These are phyloP conservation scores for Paecilomyces niveus DNA, from an alignment of 2,329 filamentous ascomycete genomes.

Conservation along the genomic window DNA sequence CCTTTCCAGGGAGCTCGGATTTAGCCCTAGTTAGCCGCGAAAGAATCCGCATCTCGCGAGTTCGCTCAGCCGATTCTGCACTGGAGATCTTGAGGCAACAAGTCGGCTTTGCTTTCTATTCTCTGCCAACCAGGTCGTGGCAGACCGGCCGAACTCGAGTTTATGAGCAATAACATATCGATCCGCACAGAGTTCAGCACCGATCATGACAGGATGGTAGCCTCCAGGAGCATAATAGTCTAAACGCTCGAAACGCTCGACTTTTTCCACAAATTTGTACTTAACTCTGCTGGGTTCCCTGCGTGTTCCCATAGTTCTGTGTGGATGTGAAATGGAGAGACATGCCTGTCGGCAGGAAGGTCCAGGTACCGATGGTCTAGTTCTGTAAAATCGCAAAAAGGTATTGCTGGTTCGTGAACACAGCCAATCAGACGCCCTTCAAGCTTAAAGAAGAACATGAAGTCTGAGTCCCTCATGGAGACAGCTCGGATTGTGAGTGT, in stretches of 20 bases:
- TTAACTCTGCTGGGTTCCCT: too few species aligned
- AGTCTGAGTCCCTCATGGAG: slow-evolving; percentile 58
- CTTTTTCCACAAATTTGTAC: neutral
- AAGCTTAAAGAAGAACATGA: slow-evolving; percentile 32
- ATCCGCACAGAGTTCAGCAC: slow-evolving; percentile 15
- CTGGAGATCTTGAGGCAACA: slow-evolving; percentile 15
- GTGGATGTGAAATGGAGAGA: too few species aligned
- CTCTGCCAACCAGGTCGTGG: slow-evolving; percentile 11
- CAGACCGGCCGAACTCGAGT: slow-evolving; percentile 12
- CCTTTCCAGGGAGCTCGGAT: slow-evolving; percentile 12
- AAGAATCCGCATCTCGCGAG: slow-evolving; percentile 7
- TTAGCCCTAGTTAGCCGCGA: slow-evolving; percentile 6
- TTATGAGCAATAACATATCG: slow-evolving; percentile 12
- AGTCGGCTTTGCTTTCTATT: slow-evolving; percentile 10
- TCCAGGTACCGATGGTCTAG: too few species aligned
- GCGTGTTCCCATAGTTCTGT: too few species aligned
- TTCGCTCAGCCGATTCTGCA: slow-evolving; percentile 5
- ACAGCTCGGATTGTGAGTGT: slow-evolving; percentile 57
- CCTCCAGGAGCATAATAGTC: slow-evolving; percentile 21
- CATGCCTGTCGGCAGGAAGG: too few species aligned
- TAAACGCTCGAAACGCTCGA: slow-evolving; percentile 14
- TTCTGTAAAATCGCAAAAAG: too few species aligned
- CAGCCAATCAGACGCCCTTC: too few species aligned
- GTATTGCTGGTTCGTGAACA: too few species aligned
- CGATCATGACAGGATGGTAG: slow-evolving; percentile 25